phyloP scores from a whole-genome alignment of 73 alveolate genomes.

The Stentor coeruleus region DNA sequence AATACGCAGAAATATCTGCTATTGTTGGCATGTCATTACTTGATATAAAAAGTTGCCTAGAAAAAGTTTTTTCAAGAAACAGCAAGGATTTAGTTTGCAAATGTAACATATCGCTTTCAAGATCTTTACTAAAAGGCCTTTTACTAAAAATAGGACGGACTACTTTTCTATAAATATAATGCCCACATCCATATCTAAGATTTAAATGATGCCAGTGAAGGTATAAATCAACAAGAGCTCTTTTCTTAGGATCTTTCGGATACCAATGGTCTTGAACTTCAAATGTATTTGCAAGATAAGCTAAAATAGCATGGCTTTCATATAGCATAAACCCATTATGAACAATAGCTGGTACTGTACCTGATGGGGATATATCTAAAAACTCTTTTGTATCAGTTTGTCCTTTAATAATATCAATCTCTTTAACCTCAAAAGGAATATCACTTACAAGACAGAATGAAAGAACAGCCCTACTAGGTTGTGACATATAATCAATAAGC shows the following conservation, averaged over 20 bases:
- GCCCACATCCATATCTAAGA: slow-evolving; percentile 37
- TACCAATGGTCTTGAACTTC: slow-evolving; percentile 68
- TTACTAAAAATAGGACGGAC: background rate
- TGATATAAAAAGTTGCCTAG: background rate
- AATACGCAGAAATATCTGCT: slow-evolving; percentile 13
- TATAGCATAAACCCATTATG: slow-evolving; percentile 38
- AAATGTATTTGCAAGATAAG: slow-evolving; percentile 39
- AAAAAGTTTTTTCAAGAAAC: slow-evolving; percentile 5
- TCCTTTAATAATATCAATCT: slow-evolving; percentile 33
- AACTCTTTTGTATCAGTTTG: slow-evolving; percentile 35
- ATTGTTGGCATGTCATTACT: background rate
- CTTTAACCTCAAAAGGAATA: slow-evolving; percentile 37
- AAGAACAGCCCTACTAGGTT: slow-evolving; percentile 57
- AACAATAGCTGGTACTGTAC: slow-evolving; percentile 51
- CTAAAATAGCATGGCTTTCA: slow-evolving; percentile 62
- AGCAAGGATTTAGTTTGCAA: slow-evolving; percentile 15
- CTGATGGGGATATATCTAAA: slow-evolving; percentile 35
- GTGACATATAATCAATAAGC: slow-evolving; percentile 24
- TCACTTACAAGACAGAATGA: slow-evolving; percentile 44
- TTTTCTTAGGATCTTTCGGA: slow-evolving; percentile 44
- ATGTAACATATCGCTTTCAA: background rate
- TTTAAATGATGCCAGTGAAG: slow-evolving; percentile 61
- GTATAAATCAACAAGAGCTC: slow-evolving; percentile 43
- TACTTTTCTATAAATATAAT: slow-evolving; percentile 11
- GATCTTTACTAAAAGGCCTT: background rate